Base-by-base conservation (phyloP, 345 rosid species). In the Boechera stricta region DNA sequence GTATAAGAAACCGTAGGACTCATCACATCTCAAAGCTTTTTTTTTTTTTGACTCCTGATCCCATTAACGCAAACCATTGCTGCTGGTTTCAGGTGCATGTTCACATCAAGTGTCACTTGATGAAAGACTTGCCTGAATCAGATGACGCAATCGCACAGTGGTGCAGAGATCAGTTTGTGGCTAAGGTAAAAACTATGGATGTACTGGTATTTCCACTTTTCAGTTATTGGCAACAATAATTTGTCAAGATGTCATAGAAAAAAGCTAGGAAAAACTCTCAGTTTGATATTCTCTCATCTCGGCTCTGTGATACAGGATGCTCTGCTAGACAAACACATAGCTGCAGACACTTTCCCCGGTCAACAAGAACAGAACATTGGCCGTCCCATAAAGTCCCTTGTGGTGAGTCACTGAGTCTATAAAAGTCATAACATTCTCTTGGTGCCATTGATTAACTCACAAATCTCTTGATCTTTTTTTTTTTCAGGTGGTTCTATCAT, bases 81-180 rank as follows among this genome's bases (percentile, higher is more conserved):
- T 62, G 24, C 68, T 74, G 77, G 75, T 77, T 84, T 76, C 89
- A 95, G 99, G 82, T 95, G 75, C 88, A 92, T 69, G 83, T 95
- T 70, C 97, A 86, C 75, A 72, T 95, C 69, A 86, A 84, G 84
- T 78, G 97, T 57, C 97, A 83, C 82, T 55, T 73, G 64, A 92
- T 92, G 97, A 84, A 87, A 75, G 97, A 89, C 67, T 85, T 95
- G 79, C 99, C 99, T 67, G 90, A 86, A 83, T 81, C 94, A 35
- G 89, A 94, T 29, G 98, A 95, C 41, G 94, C 81, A 41, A 87
- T 92, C 78, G 87, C 98, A 39, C 97, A 92, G 74, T 95, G 98
- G 99, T 95, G 99, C 83, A 91, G 79, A 84, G 98, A 95, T 83
- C 47, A 83, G 57, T 95, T 95, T 72, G 88, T 89, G 64, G 85